Base-by-base conservation (phyloP, 73 alveolate genomes). In the Symbiodinium natans region DNA sequence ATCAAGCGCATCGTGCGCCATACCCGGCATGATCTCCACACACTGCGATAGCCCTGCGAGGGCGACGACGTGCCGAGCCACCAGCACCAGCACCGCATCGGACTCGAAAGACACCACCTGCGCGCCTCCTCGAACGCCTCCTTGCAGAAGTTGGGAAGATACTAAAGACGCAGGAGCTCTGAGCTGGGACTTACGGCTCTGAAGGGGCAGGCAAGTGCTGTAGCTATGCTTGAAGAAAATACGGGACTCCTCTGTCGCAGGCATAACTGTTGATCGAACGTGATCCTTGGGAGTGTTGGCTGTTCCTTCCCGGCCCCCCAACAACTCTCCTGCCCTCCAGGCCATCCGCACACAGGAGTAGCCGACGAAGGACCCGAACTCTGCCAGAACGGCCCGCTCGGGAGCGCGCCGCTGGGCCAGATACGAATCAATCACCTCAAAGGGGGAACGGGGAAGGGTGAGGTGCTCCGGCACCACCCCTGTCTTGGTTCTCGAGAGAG, bases 341-440 rank as follows among this genome's bases (percentile, higher is more conserved):
- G 80, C 80, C 80, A 63, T 63, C 27, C 80, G 80, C 80, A 63
- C 80, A 36, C 80, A 63, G 80, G 80, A 63, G 80, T 63, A 63
- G 80, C 80, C 80, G 27, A 63, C 80, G 33, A 63, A 63, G 80
- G 80, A 63, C 27, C 80, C 80, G 80, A 63, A 63, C 36, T 63
- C 80, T 31, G 80, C 80, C 33, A 63, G 36, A 36, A 63, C 13
- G 80, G 80, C 80, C 80, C 80, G 19, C 80, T 63, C 80, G 11
- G 80, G 80, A 3, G 38, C 80, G 27, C 15, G 80, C 33, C 80
- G 80, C 36, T 9, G 4, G 33, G 80, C 80, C 80, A 63, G 80
- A 63, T 25, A 63, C 13, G 80, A 25, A 1, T 63, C 80, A 36
- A 63, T 63, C 13, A 63, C 80, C 80, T 63, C 36, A 17, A n/a